These are phyloP conservation scores for Arthrobotrys pseudoclavata DNA, from an alignment of 2,329 filamentous ascomycete species.

Conservation along the genomic window DNA sequence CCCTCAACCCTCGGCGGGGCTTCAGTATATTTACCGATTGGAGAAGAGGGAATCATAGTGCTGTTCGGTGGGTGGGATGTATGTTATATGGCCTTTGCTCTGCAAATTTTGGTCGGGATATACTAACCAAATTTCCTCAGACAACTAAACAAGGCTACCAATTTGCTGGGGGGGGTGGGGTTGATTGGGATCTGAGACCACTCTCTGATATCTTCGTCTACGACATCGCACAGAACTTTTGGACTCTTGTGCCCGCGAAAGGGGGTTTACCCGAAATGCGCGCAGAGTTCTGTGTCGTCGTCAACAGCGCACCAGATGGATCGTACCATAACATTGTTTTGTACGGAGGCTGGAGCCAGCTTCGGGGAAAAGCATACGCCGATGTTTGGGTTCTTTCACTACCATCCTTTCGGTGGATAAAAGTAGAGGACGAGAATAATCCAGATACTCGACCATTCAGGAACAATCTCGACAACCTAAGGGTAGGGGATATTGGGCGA, in stretches of 20 bases:
- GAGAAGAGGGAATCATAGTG: slow-evolving; percentile 30
- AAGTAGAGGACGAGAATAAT: slow-evolving; percentile 40
- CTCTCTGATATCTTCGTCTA: slow-evolving; percentile 51
- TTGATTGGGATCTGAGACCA: slow-evolving; percentile 28
- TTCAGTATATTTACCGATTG: slow-evolving; percentile 27
- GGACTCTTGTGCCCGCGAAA: slow-evolving; percentile 49
- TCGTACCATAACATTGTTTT: slow-evolving; percentile 57
- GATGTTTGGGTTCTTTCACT: slow-evolving; percentile 57
- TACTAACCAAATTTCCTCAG: slow-evolving; percentile 1
- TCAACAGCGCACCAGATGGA: slow-evolving; percentile 36
- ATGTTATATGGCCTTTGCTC: neutral
- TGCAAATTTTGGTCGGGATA: neutral
- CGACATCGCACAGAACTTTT: slow-evolving; percentile 53
- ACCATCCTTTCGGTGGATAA: slow-evolving; percentile 59
- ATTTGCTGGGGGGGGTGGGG: neutral
- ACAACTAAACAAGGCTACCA: slow-evolving; percentile 15
- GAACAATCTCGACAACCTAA: slow-evolving; percentile 24
- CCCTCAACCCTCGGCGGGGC: slow-evolving; percentile 14
- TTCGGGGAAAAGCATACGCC: neutral
- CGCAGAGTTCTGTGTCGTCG: slow-evolving; percentile 43
- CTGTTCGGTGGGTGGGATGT: slow-evolving; percentile 37
- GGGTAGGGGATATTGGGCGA: slow-evolving; percentile 13
- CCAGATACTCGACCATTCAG: slow-evolving; percentile 24
- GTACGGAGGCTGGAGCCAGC: slow-evolving; percentile 43
- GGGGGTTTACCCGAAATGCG: slow-evolving; percentile 36